These are phyloP conservation scores for Aspergillus nidulans DNA, from an alignment of 495 filamentous ascomycete genomes.

Conservation along the genomic window DNA sequence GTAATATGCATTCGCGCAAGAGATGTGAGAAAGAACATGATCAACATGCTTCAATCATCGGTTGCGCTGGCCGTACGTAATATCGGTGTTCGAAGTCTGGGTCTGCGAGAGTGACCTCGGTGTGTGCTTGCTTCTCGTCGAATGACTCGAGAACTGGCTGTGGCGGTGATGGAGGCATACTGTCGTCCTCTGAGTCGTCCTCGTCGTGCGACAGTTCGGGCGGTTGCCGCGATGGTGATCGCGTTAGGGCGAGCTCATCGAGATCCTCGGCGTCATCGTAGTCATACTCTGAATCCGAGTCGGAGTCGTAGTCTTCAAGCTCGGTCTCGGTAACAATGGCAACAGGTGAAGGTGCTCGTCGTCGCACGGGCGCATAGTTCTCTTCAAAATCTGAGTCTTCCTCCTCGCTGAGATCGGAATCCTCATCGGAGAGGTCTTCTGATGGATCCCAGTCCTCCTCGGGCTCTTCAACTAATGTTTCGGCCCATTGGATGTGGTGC, in stretches of 20 bases:
- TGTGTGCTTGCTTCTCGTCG: slow-evolving; percentile 60
- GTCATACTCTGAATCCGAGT: slow-evolving; percentile 47
- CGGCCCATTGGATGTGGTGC: slow-evolving; percentile 89
- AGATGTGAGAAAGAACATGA: slow-evolving; percentile 10
- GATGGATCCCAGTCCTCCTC: slow-evolving; percentile 69
- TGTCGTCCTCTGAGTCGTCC: slow-evolving; percentile 67
- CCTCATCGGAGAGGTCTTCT: slow-evolving; percentile 53
- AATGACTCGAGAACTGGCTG: slow-evolving; percentile 61
- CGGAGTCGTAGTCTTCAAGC: slow-evolving; percentile 49
- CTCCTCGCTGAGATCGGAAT: slow-evolving; percentile 47
- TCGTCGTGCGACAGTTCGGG: slow-evolving; percentile 72
- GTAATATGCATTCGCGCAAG: slow-evolving; percentile 9
- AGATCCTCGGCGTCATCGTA: slow-evolving; percentile 65
- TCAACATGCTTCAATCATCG: slow-evolving; percentile 44
- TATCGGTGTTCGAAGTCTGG: slow-evolving; percentile 55
- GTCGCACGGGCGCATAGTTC: slow-evolving; percentile 46
- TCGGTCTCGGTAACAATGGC: slow-evolving; percentile 39
- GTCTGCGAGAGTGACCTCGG: slow-evolving; percentile 41
- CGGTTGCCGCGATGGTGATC: slow-evolving; percentile 68
- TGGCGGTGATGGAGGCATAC: slow-evolving; percentile 83
- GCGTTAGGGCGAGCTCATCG: slow-evolving; percentile 64
- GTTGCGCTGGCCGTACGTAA: slow-evolving; percentile 49
- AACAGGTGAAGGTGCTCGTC: slow-evolving; percentile 36
- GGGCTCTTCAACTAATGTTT: slow-evolving; percentile 68
- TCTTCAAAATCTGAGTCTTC: slow-evolving; percentile 49